Evolutionary conservation across 352 stramenopile genomes (phyloP), one percentile per base, ranked within the genome.

Genomic region (Phytophthora pluvialis): DNA sequence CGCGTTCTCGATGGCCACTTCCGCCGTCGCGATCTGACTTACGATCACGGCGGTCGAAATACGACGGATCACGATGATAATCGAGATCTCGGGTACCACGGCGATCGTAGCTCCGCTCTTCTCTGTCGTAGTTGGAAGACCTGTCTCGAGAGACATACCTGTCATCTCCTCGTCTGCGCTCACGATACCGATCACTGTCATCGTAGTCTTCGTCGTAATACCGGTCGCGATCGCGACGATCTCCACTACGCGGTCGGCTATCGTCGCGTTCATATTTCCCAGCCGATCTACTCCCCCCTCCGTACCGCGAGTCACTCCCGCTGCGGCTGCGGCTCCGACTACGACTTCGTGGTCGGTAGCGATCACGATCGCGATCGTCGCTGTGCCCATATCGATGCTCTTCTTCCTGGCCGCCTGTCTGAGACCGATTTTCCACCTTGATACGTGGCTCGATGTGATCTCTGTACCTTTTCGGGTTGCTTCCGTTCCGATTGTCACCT

Each of bases 191-290:
- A 32, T 75, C 65, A 26, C 51, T 67, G 4, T 76, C 64, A 1
- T 47, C 50, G 43, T 73, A 61, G 55, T 84, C 67, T 8, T 83
- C 73, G 39, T 76, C 64, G 33, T 77, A 43, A 47, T 78, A 71
- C 18, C 71, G 59, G 11, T 73, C 65, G 7, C 72, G 64, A 53
- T 66, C 60, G 13, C 64, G 70, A 57, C 49, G 52, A 42, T 71
- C 69, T 65, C 55, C 40, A 59, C 62, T 72, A 31, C 54, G 58
- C 7, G 47, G 12, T 10, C 63, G 68, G 51, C 53, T 64, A 8
- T 69, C 47, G 26, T 67, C 43, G 5, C 57, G 47, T 31, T 67
- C 63, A 26, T 73, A 60, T 42, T 70, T 67, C 15, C 26, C 50
- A n/a, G 50, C 33, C 13, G 49, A 60, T 21, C 38, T 42, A 45